A percentile compares a stretch with the other conserved stretches of the same genome.
Evolutionary conservation across 176 grass and related monocot genomes (phyloP).

Genomic region (Eremochloa ophiuroides): DNA sequence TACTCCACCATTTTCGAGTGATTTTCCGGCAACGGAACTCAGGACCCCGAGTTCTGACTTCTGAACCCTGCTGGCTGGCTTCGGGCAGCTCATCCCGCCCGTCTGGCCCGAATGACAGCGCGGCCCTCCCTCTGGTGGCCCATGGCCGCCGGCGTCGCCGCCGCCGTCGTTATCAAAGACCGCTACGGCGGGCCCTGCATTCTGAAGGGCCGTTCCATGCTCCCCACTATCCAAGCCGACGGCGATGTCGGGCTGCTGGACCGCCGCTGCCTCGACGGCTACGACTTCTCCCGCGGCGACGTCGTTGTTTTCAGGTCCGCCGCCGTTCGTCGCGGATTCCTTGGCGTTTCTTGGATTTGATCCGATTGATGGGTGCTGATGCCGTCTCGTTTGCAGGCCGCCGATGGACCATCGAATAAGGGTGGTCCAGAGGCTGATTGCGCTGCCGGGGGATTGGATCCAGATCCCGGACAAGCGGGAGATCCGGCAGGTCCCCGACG

Average conservation of each 20-base stretch:
- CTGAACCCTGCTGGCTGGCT: too few relatives aligned
- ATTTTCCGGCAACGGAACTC: too few relatives aligned
- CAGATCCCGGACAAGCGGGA: conserved; percentile 40
- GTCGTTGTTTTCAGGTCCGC: conserved; percentile 57
- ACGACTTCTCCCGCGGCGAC: conserved; percentile 54
- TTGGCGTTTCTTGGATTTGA: background rate
- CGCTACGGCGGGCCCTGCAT: background rate
- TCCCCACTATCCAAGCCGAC: background rate
- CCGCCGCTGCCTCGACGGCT: conserved; percentile 31
- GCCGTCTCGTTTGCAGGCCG: background rate
- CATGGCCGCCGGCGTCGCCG: background rate
- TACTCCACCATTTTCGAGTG: too few relatives aligned
- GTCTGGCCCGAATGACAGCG: too few relatives aligned
- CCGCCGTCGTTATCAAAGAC: background rate
- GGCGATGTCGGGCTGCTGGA: conserved; percentile 16
- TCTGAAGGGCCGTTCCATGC: background rate
- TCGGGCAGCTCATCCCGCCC: too few relatives aligned
- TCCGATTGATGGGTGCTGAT: background rate
- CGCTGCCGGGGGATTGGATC: conserved; percentile 47
- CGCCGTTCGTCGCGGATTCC: too few relatives aligned
- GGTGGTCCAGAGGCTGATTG: conserved; percentile 50
- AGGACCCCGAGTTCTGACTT: too few relatives aligned
- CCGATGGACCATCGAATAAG: conserved; percentile 17
- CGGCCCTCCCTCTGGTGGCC: background rate
- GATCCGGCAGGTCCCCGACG: conserved; percentile 42